A percentile compares a stretch with the other conserved stretches of the same genome.
Evolutionary conservation across 495 filamentous ascomycete genomes (phyloP).

Genomic region (Aspergillus avenaceus): DNA sequence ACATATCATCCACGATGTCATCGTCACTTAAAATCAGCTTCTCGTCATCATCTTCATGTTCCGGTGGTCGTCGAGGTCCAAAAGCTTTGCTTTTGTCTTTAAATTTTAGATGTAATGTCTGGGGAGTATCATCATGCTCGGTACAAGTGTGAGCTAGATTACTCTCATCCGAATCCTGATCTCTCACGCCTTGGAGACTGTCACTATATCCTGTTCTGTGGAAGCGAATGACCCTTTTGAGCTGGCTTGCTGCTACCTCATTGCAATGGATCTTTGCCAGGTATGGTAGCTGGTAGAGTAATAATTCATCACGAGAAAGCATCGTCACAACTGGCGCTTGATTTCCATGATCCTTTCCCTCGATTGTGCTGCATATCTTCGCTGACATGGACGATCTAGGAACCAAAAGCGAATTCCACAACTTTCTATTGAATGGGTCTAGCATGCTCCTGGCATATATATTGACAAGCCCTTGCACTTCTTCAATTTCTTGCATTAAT

Average conservation of each 20-base stretch:
- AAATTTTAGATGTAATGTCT: neutral
- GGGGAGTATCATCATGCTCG: neutral
- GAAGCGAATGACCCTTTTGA: slow-evolving; percentile 69
- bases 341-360: slow-evolving; percentile 10
- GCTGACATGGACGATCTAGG: too few relatives aligned
- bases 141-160: neutral
- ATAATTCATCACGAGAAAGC: slow-evolving; percentile 65
- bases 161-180: slow-evolving; percentile 31
- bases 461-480: slow-evolving; percentile 67
- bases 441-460: slow-evolving; percentile 51
- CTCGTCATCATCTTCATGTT: slow-evolving; percentile 26
- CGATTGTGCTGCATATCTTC: too few relatives aligned
- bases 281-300: slow-evolving; percentile 84
- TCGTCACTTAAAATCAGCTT: slow-evolving; percentile 83
- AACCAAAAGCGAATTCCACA: neutral
- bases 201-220: slow-evolving; percentile 47
- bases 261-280: slow-evolving; percentile 56
- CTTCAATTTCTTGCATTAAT: slow-evolving; percentile 73
- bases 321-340: slow-evolving; percentile 48
- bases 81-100: slow-evolving; percentile 6
- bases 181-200: slow-evolving; percentile 42
- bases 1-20: slow-evolving; percentile 82
- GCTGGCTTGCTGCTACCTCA: slow-evolving; percentile 36
- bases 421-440: slow-evolving; percentile 14
- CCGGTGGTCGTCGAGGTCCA: slow-evolving; percentile 13